These are phyloP conservation scores for Escallonia rubra DNA, from an alignment of 129 eudicot species.

Conservation along the genomic window DNA sequence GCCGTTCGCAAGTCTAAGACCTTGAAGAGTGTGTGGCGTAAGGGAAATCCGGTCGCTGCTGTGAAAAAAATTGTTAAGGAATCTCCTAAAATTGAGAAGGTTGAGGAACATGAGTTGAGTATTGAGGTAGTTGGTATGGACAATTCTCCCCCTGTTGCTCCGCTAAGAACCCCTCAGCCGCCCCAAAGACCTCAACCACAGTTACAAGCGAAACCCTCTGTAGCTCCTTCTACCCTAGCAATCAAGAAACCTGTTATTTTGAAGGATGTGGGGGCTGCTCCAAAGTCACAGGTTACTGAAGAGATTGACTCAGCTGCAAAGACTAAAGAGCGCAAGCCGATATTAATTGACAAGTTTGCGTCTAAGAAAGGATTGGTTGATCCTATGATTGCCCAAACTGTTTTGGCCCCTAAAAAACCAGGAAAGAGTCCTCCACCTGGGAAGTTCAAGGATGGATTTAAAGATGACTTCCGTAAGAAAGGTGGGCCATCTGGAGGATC, in stretches of 20 bases:
- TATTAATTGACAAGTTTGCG: constrained; percentile 85
- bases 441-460: constrained; percentile 58
- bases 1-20: constrained; percentile 40
- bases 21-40: constrained; percentile 82
- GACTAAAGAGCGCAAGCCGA: constrained; percentile 60
- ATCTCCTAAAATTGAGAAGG: constrained; percentile 9
- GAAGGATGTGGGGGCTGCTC: constrained; percentile 63
- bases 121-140: constrained; percentile 29
- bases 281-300: constrained; percentile 31
- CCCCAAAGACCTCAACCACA: constrained; percentile 64
- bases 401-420: constrained; percentile 69
- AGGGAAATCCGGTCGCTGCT: constrained; percentile 66
- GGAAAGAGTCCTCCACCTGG: constrained; percentile 40
- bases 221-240: constrained; percentile 41
- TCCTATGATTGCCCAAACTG: constrained; percentile 65
- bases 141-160: constrained; percentile 31
- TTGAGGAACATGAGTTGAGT: constrained; percentile 31
- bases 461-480: constrained; percentile 55
- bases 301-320: constrained; percentile 23
- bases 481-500: constrained; percentile 44
- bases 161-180: constrained; percentile 41
- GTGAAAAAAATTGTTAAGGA: constrained; percentile 17
- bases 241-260: constrained; percentile 51
- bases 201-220: constrained; percentile 71
- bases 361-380: constrained; percentile 61